Percentiles rank a stretch among this genome's conserved stretches.
Conservation (phyloP, 2,329 filamentous ascomycete genomes). For the Penicillium sp. region DNA sequence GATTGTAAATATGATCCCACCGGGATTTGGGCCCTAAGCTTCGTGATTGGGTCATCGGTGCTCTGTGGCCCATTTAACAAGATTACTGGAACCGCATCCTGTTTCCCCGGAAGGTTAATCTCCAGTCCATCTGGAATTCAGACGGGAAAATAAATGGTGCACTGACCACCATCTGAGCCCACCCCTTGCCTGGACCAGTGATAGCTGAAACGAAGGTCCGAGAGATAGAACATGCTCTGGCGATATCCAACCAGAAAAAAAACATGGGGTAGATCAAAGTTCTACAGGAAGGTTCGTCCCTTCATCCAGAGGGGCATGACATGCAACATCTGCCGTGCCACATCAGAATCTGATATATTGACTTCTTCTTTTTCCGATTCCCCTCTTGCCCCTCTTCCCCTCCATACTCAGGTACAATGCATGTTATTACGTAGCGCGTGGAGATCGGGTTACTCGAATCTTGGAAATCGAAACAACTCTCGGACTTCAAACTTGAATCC, state of each 20-base stretch:
- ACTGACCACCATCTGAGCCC: not conserved
- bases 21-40: not conserved
- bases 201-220: conserved; percentile 20
- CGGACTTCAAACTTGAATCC: not conserved
- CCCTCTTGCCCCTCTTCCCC: not conserved
- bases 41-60: conserved; percentile 16
- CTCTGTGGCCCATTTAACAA: conserved; percentile 14
- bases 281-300: not conserved
- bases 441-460: not conserved
- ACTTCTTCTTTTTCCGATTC: not conserved
- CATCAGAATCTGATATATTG: conserved; percentile 13
- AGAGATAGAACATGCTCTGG: not conserved
- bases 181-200: conserved; percentile 18
- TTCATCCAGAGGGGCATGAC: conserved; percentile 2
- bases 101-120: conserved; percentile 12
- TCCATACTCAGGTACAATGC: conserved; percentile 11
- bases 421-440: not conserved
- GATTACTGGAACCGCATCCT: conserved; percentile 13
- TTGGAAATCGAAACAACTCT: not conserved
- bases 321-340: conserved; percentile 7
- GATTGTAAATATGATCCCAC: conserved; percentile 10
- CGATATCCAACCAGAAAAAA: conserved; percentile 4
- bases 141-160: not conserved
- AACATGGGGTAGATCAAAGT: conserved; percentile 5
- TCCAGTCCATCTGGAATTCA: not conserved